Evolutionary conservation across 495 filamentous ascomycete genomes (phyloP), one percentile per base, ranked within the genome.

Genomic region (Aspergillus saccharolyticus): DNA sequence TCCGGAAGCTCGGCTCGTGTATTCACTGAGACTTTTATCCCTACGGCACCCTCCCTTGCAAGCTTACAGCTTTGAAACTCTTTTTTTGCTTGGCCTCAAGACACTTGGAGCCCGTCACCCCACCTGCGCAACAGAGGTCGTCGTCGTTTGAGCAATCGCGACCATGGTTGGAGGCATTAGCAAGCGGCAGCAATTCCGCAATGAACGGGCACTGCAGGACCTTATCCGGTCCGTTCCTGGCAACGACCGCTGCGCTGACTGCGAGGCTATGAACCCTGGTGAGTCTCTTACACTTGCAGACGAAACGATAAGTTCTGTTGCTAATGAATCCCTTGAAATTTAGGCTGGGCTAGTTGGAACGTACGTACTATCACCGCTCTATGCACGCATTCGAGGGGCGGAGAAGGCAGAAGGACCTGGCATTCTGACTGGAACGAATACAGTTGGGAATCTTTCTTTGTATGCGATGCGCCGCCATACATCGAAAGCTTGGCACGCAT

Each of bases 331-430:
- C 39, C 20, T 33, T 15, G 54, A 4, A 21, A 54, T 43, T 61
- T 64, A 96, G 92, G 85, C 80, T 98, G 95, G 95, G 91, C 94
- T 72, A 96, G 91, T 80, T 98, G 94, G 92, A 97, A 88, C 72
- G 91, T 96, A 86, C 71, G 90, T 83, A 59, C 39, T 18, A 17
- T 43, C 30, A 53, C 10, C 57, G 17, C 19, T 20, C 33, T 47
- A 25, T 55, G 6, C 24, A 33, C 20, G 18, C 28, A 24, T 44
- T 17, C 20, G 25, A 47, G 52, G 52, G 4, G 20, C 15, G 14
- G 46, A 39, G 45, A 1, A 25, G 4, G 18, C 6, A 10, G n/a
- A n/a, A 56, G 19, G 9, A 22, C 8, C 33, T 10, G 5, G 30
- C 25, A 49, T 49, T 61, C 70, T 72, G 59, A 75, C 59, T 16